phyloP scores from a whole-genome alignment of 2,329 filamentous ascomycete genomes.

The Penicillium sp. region DNA sequence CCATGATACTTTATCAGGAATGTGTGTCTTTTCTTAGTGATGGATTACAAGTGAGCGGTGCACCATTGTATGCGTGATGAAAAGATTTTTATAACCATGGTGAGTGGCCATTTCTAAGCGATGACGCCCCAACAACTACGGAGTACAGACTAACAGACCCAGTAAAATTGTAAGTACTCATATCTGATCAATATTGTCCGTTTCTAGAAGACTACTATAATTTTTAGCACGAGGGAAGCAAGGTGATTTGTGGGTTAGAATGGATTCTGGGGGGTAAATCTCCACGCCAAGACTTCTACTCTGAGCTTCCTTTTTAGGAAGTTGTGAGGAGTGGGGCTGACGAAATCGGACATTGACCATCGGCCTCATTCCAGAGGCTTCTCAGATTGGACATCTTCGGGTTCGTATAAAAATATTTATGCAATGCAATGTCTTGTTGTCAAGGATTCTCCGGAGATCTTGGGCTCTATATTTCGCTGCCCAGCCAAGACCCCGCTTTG shows the following conservation, averaged over 20 bases:
- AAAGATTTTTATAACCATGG: background rate
- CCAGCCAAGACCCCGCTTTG: background rate
- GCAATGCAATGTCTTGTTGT: background rate
- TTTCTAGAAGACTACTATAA: conserved; percentile 1
- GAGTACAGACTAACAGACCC: background rate
- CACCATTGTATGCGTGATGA: background rate
- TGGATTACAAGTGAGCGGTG: background rate
- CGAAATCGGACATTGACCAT: background rate
- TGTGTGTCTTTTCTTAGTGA: background rate
- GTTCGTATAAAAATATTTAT: background rate
- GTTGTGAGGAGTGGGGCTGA: conserved; percentile 24
- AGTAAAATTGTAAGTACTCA: background rate
- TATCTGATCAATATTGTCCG: background rate
- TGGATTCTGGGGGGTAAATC: background rate
- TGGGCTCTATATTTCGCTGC: background rate
- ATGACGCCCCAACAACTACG: background rate
- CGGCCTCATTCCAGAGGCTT: background rate
- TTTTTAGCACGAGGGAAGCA: background rate
- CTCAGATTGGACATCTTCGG: background rate
- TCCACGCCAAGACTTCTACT: conserved; percentile 7
- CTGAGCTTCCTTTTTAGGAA: conserved; percentile 23
- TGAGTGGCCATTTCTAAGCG: conserved; percentile 9
- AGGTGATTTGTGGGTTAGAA: conserved; percentile 2
- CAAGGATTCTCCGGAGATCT: background rate
- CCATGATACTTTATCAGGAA: background rate